A percentile compares a stretch with the other conserved stretches of the same genome.
These are phyloP conservation scores for Epichloe bromicola DNA, from an alignment of 2,329 filamentous ascomycete genomes.

Conservation along the genomic window DNA sequence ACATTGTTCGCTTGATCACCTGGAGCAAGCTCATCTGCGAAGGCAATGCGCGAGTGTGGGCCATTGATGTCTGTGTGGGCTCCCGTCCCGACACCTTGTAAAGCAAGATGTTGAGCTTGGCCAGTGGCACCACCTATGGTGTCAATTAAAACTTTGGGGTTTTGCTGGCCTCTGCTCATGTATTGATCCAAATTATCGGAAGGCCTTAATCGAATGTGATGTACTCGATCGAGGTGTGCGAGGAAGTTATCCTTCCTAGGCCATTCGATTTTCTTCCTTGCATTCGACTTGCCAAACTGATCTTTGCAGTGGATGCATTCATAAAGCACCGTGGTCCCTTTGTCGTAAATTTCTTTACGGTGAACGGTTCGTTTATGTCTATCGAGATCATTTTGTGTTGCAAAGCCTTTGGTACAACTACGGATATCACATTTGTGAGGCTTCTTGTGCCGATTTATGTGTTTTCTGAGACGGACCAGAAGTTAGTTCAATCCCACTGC, in stretches of 20 bases:
- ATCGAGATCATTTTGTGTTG: constrained; percentile 69
- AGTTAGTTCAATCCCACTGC: not conserved
- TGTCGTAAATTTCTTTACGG: constrained; percentile 25
- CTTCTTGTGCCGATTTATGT: constrained; percentile 56
- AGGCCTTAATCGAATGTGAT: constrained; percentile 27
- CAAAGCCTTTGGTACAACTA: constrained; percentile 51
- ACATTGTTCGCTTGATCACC: not conserved
- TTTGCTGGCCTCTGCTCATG: constrained; percentile 7
- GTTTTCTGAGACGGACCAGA: constrained; percentile 47
- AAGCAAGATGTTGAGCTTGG: constrained; percentile 1
- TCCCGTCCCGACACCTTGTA: constrained; percentile 7
- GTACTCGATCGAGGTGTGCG: constrained; percentile 60
- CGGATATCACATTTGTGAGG: constrained; percentile 53
- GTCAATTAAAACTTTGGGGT: constrained; percentile 4
- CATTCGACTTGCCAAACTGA: constrained; percentile 11
- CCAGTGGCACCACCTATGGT: not conserved
- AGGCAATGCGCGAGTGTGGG: not conserved
- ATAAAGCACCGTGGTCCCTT: constrained; percentile 7
- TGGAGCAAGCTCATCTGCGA: not conserved
- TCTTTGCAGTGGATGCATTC: constrained; percentile 6
- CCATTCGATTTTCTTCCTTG: constrained; percentile 48
- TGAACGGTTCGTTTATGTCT: constrained; percentile 68
- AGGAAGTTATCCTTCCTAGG: constrained; percentile 78
- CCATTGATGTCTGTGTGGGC: not conserved
- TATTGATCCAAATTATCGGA: constrained; percentile 28